Base-by-base conservation (phyloP, 768 basidiomycete species). In the Royoungia palumana region DNA sequence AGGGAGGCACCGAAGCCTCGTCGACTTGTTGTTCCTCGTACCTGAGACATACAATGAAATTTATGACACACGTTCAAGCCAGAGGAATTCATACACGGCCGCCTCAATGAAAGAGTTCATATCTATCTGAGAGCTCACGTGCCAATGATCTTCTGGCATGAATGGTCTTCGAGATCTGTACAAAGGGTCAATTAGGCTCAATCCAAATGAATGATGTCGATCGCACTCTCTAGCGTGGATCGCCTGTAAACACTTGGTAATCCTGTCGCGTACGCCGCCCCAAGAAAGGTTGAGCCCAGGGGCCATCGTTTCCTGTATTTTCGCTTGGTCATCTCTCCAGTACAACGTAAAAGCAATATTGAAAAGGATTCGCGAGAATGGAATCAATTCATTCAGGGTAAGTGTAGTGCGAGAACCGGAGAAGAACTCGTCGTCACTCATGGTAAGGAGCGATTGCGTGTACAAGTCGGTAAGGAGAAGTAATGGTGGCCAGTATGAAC, bases 401-500 rank as follows among this genome's bases (percentile, higher is more conserved):
- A 98, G 76, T 0, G 94, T 88, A 53, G 94, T 95, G 17, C 83
- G 72, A n/a, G 67, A 62, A 42, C 49, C 52, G 2, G 82, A 80
- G 63, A 96, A 96, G 72, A 98, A 98, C 64, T 98, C 96, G 68
- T 97, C 95, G 58, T 99, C 96, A 1, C 90, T 90, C 78, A 98
- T 89, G 0, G 93, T 93, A 27, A 92, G 74, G 27, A 98, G 77
- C 1, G 84, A 80, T 50, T 94, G 88, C 2, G 82, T 77, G 66
- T 96, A 95, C 11, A 96, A 66, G 43, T 94, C 86, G 2, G 81
- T 76, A 8, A 94, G 78, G 47, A 96, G 77, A 8, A 97, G 70
- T 1, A 98, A 67, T 3, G 87, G 74, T 0, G 84, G 76, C 82
- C 89, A 93, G 10, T 72, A 65, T 0, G 65, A 21, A 0, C 69